Percentiles rank a stretch among this genome's conserved stretches.
These are phyloP conservation scores for Lipomyces anomalus DNA, from an alignment of 805 yeast genomes.

Conservation along the genomic window DNA sequence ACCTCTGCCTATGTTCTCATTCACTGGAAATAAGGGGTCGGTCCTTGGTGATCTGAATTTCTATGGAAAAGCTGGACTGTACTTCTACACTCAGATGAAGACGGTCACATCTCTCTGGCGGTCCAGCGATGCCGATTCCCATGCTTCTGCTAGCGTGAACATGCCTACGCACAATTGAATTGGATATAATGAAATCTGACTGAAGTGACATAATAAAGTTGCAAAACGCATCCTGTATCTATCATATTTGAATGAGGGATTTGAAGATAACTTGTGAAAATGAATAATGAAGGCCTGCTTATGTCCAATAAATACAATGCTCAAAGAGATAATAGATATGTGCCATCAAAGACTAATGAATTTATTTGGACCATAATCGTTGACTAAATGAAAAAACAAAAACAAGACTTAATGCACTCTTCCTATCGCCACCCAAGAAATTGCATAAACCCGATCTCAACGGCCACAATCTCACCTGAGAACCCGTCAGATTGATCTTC, in stretches of 20 bases:
- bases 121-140: conserved; percentile 44
- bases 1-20: conserved; percentile 74
- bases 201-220: too few relatives aligned
- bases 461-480: conserved; percentile 21
- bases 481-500: conserved; percentile 19
- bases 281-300: too few relatives aligned
- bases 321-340: too few relatives aligned
- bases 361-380: too few relatives aligned
- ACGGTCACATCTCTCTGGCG: conserved; percentile 69
- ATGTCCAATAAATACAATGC: too few relatives aligned
- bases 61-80: conserved; percentile 70
- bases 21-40: conserved; percentile 70
- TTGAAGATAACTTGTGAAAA: too few relatives aligned
- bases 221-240: too few relatives aligned
- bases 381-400: too few relatives aligned
- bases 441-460: conserved; percentile 10
- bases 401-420: too few relatives aligned
- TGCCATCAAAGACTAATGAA: too few relatives aligned
- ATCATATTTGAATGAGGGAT: too few relatives aligned
- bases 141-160: conserved; percentile 51
- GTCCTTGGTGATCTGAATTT: conserved; percentile 75
- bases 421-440: neutral
- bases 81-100: conserved; percentile 68
- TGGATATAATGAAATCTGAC: neutral
- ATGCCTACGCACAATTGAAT: conserved; percentile 57